Percentiles rank a stretch among this genome's conserved stretches.
Conservation (phyloP, 148 eudicot genomes). For the Tetragonia tetragonoides region DNA sequence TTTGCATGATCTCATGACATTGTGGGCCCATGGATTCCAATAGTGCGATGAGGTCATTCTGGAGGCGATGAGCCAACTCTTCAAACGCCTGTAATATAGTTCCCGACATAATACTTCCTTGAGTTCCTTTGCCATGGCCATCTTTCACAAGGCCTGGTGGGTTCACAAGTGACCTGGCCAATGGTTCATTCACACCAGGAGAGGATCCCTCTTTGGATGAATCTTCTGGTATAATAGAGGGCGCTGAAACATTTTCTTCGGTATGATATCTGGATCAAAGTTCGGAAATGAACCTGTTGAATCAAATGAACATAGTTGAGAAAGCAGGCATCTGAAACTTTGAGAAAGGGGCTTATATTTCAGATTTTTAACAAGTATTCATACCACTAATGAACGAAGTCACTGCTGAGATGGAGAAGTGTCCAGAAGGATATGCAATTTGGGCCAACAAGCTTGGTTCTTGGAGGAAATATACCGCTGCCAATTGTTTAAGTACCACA, state of each 20-base stretch:
- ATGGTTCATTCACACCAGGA: neutral
- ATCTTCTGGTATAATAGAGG: slow-evolving; percentile 1
- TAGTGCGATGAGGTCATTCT: slow-evolving; percentile 12
- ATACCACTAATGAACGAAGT: neutral
- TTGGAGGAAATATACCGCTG: neutral
- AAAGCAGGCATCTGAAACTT: neutral
- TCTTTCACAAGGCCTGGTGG: slow-evolving; percentile 8
- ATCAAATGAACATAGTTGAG: neutral
- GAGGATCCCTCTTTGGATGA: neutral
- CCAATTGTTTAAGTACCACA: neutral
- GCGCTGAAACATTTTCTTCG: neutral
- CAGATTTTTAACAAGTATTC: neutral
- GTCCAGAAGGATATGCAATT: slow-evolving; percentile 5
- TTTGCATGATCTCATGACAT: slow-evolving; percentile 19
- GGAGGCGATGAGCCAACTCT: slow-evolving; percentile 12
- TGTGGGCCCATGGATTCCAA: slow-evolving; percentile 16
- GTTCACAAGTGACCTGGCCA: neutral
- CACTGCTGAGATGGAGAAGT: neutral
- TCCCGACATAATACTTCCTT: slow-evolving; percentile 14
- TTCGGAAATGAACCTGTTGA: slow-evolving; percentile 4
- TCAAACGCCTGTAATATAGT: slow-evolving; percentile 12
- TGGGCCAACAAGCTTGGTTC: neutral
- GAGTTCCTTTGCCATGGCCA: neutral
- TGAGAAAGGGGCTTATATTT: neutral
- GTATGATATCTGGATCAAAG: neutral